These are phyloP conservation scores for Paecilomyces variotii DNA, from an alignment of 2,329 filamentous ascomycete species.

Conservation along the genomic window DNA sequence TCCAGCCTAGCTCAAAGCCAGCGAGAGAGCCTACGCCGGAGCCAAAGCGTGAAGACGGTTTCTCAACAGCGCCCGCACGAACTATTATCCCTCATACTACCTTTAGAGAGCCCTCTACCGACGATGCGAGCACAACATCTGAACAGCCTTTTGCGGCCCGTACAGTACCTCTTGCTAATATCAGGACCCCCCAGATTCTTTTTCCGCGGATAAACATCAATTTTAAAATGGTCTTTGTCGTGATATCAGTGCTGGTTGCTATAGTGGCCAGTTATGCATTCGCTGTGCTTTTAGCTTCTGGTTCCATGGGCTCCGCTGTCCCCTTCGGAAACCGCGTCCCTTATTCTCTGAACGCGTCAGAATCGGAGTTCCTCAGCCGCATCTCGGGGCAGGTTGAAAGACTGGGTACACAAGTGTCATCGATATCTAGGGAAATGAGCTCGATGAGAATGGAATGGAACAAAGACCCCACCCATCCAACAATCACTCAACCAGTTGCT, in stretches of 20 bases:
- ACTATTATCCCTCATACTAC: slow-evolving; percentile 17
- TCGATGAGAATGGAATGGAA: slow-evolving; percentile 16
- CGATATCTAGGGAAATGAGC: slow-evolving; percentile 21
- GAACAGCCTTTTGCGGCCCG: slow-evolving; percentile 1
- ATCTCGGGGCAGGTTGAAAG: slow-evolving; percentile 19
- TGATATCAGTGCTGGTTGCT: slow-evolving; percentile 6
- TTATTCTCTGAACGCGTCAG: slow-evolving; percentile 15
- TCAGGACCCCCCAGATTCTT: neutral
- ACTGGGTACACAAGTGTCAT: slow-evolving; percentile 22
- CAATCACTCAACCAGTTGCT: slow-evolving; percentile 8
- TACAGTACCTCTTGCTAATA: neutral
- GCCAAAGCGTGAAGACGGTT: neutral
- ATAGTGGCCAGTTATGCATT: slow-evolving; percentile 8
- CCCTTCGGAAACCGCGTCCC: slow-evolving; percentile 4
- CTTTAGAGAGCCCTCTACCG: slow-evolving; percentile 4
- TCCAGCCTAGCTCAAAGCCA: neutral
- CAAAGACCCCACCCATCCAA: slow-evolving; percentile 14
- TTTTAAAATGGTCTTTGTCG: slow-evolving; percentile 6
- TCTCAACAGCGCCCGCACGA: slow-evolving; percentile 12
- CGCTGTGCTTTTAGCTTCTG: slow-evolving; percentile 8
- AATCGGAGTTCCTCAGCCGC: slow-evolving; percentile 15
- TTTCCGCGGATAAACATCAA: neutral
- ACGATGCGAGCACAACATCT: neutral
- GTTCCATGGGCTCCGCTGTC: slow-evolving; percentile 10
- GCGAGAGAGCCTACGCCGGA: neutral